These are phyloP conservation scores for Salvia sclarea DNA, from an alignment of 305 asterid species.

Conservation along the genomic window DNA sequence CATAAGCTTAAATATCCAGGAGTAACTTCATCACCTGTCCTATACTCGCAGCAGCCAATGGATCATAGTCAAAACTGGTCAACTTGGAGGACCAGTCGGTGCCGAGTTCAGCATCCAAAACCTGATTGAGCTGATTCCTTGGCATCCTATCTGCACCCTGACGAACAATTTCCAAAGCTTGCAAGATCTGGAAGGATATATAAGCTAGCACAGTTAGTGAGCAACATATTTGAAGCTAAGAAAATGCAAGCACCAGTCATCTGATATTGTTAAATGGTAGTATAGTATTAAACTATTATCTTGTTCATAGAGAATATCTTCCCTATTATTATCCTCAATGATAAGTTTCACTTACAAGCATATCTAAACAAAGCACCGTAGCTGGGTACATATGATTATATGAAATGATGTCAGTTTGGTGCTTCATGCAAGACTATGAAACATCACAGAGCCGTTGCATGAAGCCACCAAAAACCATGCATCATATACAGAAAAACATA, in stretches of 20 bases:
- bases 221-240: constrained; percentile 17
- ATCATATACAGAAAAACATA: neutral
- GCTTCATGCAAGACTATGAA: too few relatives aligned
- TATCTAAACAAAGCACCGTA: too few relatives aligned
- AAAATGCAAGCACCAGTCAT: constrained; percentile 10
- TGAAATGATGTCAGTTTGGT: too few relatives aligned
- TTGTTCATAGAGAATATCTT: neutral
- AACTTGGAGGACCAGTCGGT: constrained; percentile 73
- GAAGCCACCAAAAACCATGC: constrained; percentile 8
- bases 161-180: constrained; percentile 93
- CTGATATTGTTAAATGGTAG: neutral
- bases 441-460: too few relatives aligned
- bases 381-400: too few relatives aligned
- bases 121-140: constrained; percentile 83
- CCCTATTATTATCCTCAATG: neutral
- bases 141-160: constrained; percentile 99
- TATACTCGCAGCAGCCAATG: constrained; percentile 95
- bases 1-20: constrained; percentile 12
- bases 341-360: neutral
- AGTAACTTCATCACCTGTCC: constrained; percentile 69
- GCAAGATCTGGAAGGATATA: constrained; percentile 63
- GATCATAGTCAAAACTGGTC: constrained; percentile 80
- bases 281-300: too few relatives aligned
- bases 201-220: constrained; percentile 29
- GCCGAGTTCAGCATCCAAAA: constrained; percentile 83